Conservation (phyloP, 2,329 filamentous ascomycete genomes). For the Colletotrichum falcatum region DNA sequence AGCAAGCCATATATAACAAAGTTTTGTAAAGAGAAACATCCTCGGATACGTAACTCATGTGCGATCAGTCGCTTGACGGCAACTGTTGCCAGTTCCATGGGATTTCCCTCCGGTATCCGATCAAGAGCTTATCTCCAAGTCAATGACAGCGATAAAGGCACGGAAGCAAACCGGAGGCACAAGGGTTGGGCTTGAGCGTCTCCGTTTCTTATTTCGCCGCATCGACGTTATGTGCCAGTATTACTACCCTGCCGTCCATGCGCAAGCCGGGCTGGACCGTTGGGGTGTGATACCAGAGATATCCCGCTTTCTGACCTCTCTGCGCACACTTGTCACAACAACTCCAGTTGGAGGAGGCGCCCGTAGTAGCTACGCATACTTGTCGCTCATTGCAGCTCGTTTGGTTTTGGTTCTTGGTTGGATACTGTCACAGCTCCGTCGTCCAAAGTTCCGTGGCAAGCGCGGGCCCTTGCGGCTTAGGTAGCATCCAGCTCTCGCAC, state of each 20-base stretch:
- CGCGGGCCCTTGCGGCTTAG: conserved; percentile 20
- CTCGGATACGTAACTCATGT: too few species aligned
- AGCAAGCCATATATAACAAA: background rate
- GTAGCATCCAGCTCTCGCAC: conserved; percentile 2
- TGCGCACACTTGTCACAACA: background rate
- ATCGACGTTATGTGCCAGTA: background rate
- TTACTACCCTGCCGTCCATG: too few species aligned
- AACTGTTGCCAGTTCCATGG: background rate
- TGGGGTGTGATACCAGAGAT: background rate
- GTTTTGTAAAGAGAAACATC: too few species aligned
- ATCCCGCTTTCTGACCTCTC: background rate
- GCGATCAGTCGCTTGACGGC: background rate
- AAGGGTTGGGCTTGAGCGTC: background rate
- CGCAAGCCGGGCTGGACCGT: background rate
- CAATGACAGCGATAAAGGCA: background rate
- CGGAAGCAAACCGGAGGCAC: background rate
- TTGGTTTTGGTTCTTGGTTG: background rate
- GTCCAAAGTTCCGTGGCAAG: background rate
- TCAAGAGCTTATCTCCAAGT: background rate
- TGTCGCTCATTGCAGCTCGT: background rate
- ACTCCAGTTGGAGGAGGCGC: background rate
- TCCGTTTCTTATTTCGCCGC: background rate
- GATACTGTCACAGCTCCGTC: background rate
- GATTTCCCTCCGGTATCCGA: background rate
- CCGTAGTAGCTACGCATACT: too few species aligned